Evolutionary conservation across 1,284 basidiomycete species (phyloP).

Genomic region (Cryptococcus amylolentus): DNA sequence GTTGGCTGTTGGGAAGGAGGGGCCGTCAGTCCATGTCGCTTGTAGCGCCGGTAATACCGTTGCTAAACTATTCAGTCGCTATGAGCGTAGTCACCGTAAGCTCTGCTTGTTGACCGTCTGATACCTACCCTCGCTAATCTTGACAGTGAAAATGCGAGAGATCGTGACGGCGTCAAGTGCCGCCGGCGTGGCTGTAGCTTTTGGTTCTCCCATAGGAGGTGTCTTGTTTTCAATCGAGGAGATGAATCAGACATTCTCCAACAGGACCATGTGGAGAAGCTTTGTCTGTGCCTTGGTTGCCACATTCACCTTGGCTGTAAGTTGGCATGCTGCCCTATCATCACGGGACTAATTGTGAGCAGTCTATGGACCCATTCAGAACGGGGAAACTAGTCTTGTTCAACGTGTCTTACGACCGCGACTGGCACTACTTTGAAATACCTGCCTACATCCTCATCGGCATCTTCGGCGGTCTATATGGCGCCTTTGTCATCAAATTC

Average conservation of each 20-base stretch:
- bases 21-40: conserved; percentile 95
- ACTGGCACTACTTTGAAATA: conserved; percentile 99
- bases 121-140: not conserved
- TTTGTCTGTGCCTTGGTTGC: conserved; percentile 97
- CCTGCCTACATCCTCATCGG: conserved; percentile 92
- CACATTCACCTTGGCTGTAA: conserved; percentile 87
- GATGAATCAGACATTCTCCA: conserved; percentile 96
- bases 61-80: conserved; percentile 73
- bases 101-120: not conserved
- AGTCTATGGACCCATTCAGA: conserved; percentile 97
- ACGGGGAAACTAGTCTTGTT: conserved; percentile 98
- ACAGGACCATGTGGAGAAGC: conserved; percentile 96
- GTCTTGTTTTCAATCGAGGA: conserved; percentile 90
- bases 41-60: conserved; percentile 89
- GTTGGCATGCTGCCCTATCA: conserved; percentile 42
- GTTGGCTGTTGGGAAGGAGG: conserved; percentile 96
- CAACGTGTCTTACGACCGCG: conserved; percentile 93
- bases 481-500: conserved; percentile 94
- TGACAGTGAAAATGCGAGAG: conserved; percentile 86
- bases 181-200: conserved; percentile 94
- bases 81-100: conserved; percentile 79
- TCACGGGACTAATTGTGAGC: not conserved
- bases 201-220: conserved; percentile 95
- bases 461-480: conserved; percentile 94
- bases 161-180: conserved; percentile 93